phyloP scores from a whole-genome alignment of 805 yeast species.

The Candida taoyuanica region DNA sequence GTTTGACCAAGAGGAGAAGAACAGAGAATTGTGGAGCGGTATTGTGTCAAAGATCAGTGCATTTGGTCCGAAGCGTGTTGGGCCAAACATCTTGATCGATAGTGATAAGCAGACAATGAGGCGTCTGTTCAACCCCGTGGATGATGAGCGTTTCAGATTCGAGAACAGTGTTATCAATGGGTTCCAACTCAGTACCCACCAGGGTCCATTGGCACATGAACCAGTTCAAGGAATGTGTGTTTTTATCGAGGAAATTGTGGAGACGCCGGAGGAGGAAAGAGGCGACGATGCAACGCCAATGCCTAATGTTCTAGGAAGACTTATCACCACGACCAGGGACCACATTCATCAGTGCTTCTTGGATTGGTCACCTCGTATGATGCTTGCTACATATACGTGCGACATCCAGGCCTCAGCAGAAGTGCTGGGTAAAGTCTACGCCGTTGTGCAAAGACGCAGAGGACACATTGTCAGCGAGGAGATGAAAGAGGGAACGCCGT shows the following conservation, averaged over 20 bases:
- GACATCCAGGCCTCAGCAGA: constrained; percentile 95
- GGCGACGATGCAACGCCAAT: constrained; percentile 26
- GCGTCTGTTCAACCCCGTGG: constrained; percentile 27
- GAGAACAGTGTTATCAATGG: constrained; percentile 74
- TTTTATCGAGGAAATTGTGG: constrained; percentile 33
- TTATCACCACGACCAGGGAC: constrained; percentile 70
- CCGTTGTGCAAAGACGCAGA: constrained; percentile 83
- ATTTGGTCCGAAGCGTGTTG: constrained; percentile 75
- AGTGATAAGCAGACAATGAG: constrained; percentile 33
- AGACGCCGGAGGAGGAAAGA: constrained; percentile 31
- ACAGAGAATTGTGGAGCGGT: constrained; percentile 27
- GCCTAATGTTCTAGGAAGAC: constrained; percentile 59
- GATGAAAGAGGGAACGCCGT: constrained; percentile 97
- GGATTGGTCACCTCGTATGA: constrained; percentile 83
- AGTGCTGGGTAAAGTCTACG: constrained; percentile 91
- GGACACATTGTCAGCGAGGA: constrained; percentile 88
- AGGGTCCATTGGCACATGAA: constrained; percentile 88
- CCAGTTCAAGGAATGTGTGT: constrained; percentile 77
- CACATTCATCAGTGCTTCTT: constrained; percentile 65
- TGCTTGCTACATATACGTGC: constrained; percentile 90
- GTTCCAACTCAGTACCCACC: constrained; percentile 72
- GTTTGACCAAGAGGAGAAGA: constrained; percentile 26
- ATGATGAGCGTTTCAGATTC: constrained; percentile 31
- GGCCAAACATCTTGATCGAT: constrained; percentile 72
- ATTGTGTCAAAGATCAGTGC: constrained; percentile 43